Conservation (phyloP, 495 filamentous ascomycete genomes). For the Penicillium atrosanguineum region DNA sequence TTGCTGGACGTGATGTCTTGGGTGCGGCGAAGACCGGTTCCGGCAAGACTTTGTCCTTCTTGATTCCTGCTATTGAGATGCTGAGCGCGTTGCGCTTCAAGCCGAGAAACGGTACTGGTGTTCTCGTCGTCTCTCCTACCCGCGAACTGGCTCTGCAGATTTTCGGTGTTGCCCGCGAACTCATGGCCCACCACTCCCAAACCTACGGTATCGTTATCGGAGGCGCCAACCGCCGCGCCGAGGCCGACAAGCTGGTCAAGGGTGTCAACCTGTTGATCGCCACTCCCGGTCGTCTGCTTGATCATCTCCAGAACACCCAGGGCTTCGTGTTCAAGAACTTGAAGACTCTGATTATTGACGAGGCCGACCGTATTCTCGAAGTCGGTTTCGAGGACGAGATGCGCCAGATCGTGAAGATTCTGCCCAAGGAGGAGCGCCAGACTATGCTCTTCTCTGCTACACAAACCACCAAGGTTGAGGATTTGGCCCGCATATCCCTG, state of each 20-base stretch:
- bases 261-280: conserved; percentile 94
- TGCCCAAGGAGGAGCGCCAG: conserved; percentile 84
- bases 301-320: conserved; percentile 91
- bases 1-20: conserved; percentile 89
- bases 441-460: conserved; percentile 98
- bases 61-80: conserved; percentile 96
- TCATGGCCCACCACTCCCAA: conserved; percentile 84
- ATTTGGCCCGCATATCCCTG: conserved; percentile 90
- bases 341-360: conserved; percentile 80
- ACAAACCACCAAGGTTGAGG: conserved; percentile 97
- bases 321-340: conserved; percentile 94
- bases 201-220: conserved; percentile 96
- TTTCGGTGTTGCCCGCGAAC: conserved; percentile 88
- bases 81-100: conserved; percentile 87
- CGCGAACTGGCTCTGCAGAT: conserved; percentile 94
- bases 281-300: conserved; percentile 87
- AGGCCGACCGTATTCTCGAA: conserved; percentile 92
- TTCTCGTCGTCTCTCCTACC: conserved; percentile 66
- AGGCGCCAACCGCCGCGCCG: conserved; percentile 85
- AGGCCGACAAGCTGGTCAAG: conserved; percentile 91
- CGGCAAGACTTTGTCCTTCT: conserved; percentile 92
- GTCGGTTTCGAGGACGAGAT: conserved; percentile 99
- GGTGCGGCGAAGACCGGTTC: conserved; percentile 96
- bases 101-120: conserved; percentile 75
- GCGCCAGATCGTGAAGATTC: conserved; percentile 93